Evolutionary conservation across 805 yeast species (phyloP), one percentile per base, ranked within the genome.

Genomic region (Teunomyces panamensis): DNA sequence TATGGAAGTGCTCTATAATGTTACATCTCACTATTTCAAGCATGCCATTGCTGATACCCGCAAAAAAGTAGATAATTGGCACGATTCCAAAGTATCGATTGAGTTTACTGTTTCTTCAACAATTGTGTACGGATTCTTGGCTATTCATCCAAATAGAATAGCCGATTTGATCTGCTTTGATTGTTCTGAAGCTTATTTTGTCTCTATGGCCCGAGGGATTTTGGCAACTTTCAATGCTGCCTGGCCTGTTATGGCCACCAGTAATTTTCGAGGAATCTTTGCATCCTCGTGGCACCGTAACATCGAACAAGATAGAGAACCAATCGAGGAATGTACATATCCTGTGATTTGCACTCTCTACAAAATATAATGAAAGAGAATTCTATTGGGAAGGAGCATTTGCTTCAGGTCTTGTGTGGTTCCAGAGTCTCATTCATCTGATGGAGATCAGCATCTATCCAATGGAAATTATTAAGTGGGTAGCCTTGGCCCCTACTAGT

Each of bases 391-490:
- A 28, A 14, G 20, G 44, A 49, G 17, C 33, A 30, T 20, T 43
- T 53, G 34, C 29, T 24, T 33, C 29, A 3, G 42, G 45, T 9
- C 14, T 65, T 10, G 42, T 37, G 9, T n/a, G 46, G 9, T 52
- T 62, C 28, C 58, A 59, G 10, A 36, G 34, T 16, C 45, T 54
- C 32, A 43, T 59, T 16, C 39, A 44, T 35, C 44, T 47, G 16
- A 49, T 58, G 20, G 51, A 56, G 2, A 33, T 30, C 11, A 43
- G 42, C 20, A 56, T 61, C 45, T 59, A 57, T 43, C 71, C 72
- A 1, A 49, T 67, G 9, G 74, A 74, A 5, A 39, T 68, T 7
- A 66, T 57, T 49, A 51, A 61, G 46, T 65, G 68, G 59, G 39
- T 64, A 5, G 46, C 64, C 4, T 11, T 57, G 11, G 6, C 61